Evolutionary conservation across 2,329 filamentous ascomycete genomes (phyloP).

Genomic region (Cladophialophora carrionii): DNA sequence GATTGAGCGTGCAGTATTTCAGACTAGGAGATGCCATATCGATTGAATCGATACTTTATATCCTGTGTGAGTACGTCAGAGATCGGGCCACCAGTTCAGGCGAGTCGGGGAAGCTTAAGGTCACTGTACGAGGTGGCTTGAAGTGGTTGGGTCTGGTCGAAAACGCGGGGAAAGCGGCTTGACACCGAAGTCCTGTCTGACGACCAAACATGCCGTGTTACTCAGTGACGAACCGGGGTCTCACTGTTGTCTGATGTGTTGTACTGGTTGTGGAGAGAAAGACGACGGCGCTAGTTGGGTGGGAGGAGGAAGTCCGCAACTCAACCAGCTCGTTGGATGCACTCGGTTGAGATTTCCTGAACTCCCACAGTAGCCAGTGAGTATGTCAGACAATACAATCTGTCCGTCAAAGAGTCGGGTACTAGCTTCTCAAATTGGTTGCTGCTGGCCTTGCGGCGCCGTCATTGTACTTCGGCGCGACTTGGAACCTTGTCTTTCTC

Average conservation of each 20-base stretch:
- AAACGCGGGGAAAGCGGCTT: neutral
- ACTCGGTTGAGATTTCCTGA: neutral
- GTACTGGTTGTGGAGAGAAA: neutral
- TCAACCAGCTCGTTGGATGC: neutral
- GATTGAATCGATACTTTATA: neutral
- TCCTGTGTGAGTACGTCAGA: neutral
- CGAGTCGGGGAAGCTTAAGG: neutral
- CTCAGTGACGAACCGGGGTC: too few species aligned
- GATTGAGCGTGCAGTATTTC: neutral
- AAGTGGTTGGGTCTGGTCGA: neutral
- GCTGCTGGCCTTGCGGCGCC: too few species aligned
- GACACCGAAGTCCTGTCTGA: neutral
- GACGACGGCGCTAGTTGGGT: neutral
- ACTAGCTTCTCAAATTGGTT: too few species aligned
- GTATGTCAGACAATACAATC: too few species aligned
- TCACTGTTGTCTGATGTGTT: too few species aligned
- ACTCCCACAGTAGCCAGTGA: too few species aligned
- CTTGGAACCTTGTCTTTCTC: too few species aligned
- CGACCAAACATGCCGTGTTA: too few species aligned
- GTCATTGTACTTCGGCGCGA: too few species aligned
- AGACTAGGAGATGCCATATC: neutral
- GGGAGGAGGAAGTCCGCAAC: too few species aligned
- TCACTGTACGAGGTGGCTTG: neutral
- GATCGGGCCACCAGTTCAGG: neutral
- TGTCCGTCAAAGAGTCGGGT: too few species aligned